phyloP scores from a whole-genome alignment of 148 eudicot species.

The Silene conica region DNA sequence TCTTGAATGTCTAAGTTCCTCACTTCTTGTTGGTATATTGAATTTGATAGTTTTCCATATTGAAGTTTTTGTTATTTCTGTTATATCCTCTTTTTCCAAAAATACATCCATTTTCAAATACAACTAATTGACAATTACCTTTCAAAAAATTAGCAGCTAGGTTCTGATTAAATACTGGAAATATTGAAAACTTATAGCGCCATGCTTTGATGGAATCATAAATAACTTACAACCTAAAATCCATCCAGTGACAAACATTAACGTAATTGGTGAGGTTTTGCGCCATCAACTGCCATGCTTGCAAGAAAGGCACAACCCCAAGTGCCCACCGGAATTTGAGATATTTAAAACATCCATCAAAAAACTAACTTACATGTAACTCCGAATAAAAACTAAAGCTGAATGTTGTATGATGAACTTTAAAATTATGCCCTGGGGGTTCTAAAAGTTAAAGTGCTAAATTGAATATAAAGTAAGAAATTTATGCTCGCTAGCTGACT shows the following conservation, averaged over 20 bases:
- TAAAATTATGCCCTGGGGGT: not conserved
- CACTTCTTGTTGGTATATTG: not conserved
- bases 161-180: not conserved
- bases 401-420: not conserved
- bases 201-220: not conserved
- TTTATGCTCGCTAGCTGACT: slow-evolving; percentile 27
- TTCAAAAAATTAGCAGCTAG: not conserved
- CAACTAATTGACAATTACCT: not conserved
- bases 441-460: slow-evolving; percentile 17
- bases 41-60: not conserved
- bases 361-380: not conserved
- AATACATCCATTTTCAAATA: not conserved
- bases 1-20: not conserved
- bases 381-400: slow-evolving; percentile 9
- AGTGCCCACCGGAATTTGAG: not conserved
- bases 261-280: not conserved
- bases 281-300: not conserved
- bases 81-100: not conserved
- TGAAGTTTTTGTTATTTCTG: not conserved
- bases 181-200: not conserved
- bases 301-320: not conserved
- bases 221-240: not conserved
- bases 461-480: slow-evolving; percentile 20
- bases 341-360: not conserved
- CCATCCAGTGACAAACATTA: not conserved